Evolutionary conservation across 257 asterid genomes (phyloP).

Genomic region (Dorcoceras hygrometricum): DNA sequence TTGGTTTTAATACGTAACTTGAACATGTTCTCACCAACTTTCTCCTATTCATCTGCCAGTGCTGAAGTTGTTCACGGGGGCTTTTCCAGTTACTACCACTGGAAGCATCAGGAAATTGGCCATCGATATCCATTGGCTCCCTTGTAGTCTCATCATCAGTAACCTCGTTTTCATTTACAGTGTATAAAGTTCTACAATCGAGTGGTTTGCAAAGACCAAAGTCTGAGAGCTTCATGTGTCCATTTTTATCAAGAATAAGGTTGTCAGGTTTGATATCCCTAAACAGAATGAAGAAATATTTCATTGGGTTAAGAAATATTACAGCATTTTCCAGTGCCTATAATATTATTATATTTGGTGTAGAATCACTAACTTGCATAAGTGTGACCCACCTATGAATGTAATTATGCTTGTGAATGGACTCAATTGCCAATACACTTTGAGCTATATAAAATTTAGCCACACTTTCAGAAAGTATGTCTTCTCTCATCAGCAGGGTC

Average conservation of each 20-base stretch:
- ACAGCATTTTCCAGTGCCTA: slow-evolving; percentile 10
- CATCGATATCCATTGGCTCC: slow-evolving; percentile 57
- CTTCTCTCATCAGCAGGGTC: slow-evolving; percentile 95
- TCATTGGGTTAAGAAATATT: slow-evolving; percentile 12
- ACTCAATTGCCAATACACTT: slow-evolving; percentile 87
- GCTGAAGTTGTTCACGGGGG: slow-evolving; percentile 82
- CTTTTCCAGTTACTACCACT: slow-evolving; percentile 66
- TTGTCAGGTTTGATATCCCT: slow-evolving; percentile 98
- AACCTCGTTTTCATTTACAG: slow-evolving; percentile 67
- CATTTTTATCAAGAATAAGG: slow-evolving; percentile 89
- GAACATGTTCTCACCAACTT: slow-evolving; percentile 54
- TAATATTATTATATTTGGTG: slow-evolving; percentile 6
- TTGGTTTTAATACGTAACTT: background rate
- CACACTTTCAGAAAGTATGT: slow-evolving; percentile 73
- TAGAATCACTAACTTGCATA: slow-evolving; percentile 8
- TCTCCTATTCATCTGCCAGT: slow-evolving; percentile 87
- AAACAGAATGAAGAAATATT: slow-evolving; percentile 8
- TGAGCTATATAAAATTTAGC: slow-evolving; percentile 95
- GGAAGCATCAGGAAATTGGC: slow-evolving; percentile 50
- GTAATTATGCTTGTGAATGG: slow-evolving; percentile 91
- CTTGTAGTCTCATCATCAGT: slow-evolving; percentile 52
- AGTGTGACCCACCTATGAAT: slow-evolving; percentile 69
- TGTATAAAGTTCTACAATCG: slow-evolving; percentile 60
- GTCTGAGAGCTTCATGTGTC: slow-evolving; percentile 96
- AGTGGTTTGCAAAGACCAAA: slow-evolving; percentile 92